A percentile compares a stretch with the other conserved stretches of the same genome.
These are phyloP conservation scores for Lepiota brunneoincarnata DNA, from an alignment of 768 basidiomycete genomes.

Conservation along the genomic window DNA sequence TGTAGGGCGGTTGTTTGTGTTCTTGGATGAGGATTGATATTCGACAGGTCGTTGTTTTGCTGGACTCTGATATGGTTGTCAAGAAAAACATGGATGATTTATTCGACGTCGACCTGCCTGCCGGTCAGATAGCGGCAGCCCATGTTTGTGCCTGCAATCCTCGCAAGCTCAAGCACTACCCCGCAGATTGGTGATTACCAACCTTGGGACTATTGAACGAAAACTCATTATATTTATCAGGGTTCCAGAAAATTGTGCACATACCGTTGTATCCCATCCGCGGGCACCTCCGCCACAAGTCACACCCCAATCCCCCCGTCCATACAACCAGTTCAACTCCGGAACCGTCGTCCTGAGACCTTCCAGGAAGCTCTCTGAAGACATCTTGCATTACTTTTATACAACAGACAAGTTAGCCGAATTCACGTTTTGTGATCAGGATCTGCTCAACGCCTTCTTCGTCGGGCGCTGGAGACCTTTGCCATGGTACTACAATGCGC, in stretches of 20 bases:
- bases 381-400: slow-evolving; percentile 55
- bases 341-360: slow-evolving; percentile 87
- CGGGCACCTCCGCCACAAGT: slow-evolving; percentile 37
- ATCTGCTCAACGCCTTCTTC: slow-evolving; percentile 82
- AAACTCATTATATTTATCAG: slow-evolving; percentile 37
- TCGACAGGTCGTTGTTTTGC: slow-evolving; percentile 72
- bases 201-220: slow-evolving; percentile 11
- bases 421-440: slow-evolving; percentile 85
- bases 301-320: slow-evolving; percentile 52
- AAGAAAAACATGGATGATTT: slow-evolving; percentile 78
- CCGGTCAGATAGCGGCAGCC: slow-evolving; percentile 79
- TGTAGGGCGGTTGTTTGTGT: background rate
- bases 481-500: slow-evolving; percentile 88
- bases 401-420: slow-evolving; percentile 36
- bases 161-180: slow-evolving; percentile 79
- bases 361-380: slow-evolving; percentile 49
- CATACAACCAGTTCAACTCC: slow-evolving; percentile 81
- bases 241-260: slow-evolving; percentile 90
- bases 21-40: slow-evolving; percentile 22
- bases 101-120: slow-evolving; percentile 56
- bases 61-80: slow-evolving; percentile 92
- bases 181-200: slow-evolving; percentile 71
- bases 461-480: slow-evolving; percentile 74
- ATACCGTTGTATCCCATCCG: slow-evolving; percentile 53
- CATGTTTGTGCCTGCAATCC: slow-evolving; percentile 98